These are phyloP conservation scores for Plasmopara viticola DNA, from an alignment of 352 stramenopile genomes.

Conservation along the genomic window DNA sequence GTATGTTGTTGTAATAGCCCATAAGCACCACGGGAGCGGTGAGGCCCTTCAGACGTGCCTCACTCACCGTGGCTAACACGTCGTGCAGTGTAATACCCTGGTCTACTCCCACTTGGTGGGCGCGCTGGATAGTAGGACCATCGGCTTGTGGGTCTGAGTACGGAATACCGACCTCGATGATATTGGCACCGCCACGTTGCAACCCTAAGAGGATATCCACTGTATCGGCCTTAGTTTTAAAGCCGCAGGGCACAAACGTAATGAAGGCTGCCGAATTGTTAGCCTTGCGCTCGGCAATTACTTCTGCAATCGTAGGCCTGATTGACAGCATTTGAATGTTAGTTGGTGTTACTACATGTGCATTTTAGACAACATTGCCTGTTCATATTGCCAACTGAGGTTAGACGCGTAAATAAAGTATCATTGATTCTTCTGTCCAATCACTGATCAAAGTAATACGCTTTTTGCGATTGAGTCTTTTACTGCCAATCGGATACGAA, in stretches of 20 bases:
- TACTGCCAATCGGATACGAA: conserved; percentile 1
- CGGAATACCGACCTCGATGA: conserved; percentile 95
- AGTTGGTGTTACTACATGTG: too few species aligned
- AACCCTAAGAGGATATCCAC: conserved; percentile 94
- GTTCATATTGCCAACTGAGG: conserved; percentile 14
- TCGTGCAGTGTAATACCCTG: conserved; percentile 91
- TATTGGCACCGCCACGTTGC: conserved; percentile 92
- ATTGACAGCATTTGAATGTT: too few species aligned
- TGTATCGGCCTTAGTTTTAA: conserved; percentile 91
- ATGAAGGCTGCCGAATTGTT: conserved; percentile 90
- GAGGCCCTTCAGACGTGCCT: conserved; percentile 88
- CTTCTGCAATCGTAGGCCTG: conserved; percentile 61
- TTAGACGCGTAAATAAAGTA: background rate
- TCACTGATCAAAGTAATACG: background rate
- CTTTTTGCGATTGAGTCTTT: conserved; percentile 17
- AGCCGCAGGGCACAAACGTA: conserved; percentile 95
- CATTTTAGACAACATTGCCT: conserved; percentile 8
- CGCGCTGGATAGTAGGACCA: conserved; percentile 96
- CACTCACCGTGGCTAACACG: conserved; percentile 90
- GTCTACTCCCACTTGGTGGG: conserved; percentile 90
- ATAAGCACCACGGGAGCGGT: conserved; percentile 96
- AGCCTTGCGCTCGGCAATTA: conserved; percentile 65
- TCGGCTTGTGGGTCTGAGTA: conserved; percentile 99
- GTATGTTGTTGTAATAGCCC: conserved; percentile 98
- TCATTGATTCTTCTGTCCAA: conserved; percentile 15